Evolutionary conservation across 2,329 filamentous ascomycete species (phyloP), one percentile per base, ranked within the genome.

Genomic region (Monilinia aucupariae): DNA sequence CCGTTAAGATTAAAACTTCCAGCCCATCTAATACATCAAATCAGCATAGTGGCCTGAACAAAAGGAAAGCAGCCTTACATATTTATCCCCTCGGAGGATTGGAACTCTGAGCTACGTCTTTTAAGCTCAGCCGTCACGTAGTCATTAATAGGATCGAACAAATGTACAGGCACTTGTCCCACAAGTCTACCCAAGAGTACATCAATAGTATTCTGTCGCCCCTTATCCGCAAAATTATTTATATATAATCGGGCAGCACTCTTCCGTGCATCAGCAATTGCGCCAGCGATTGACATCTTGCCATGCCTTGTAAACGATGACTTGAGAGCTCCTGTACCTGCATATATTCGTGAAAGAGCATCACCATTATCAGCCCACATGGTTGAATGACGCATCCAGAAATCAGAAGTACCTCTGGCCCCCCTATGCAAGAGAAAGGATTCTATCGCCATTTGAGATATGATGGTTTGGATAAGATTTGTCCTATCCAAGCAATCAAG

Each of bases 341-440:
- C 94, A 74, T 99, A 99, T 32, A 97, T 97, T 72, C 91, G 91
- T 15, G 92, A 97, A 54, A 99, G 77, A 7, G 90, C 89, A 77
- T 99, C 94, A 27, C 94, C 94, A 72, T 97, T 97, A 75, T 99
- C 94, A 41, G 94, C 94, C 94, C 94, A 99, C 1, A 99, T 81
- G 65, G 86, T 94, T 10, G 91, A 92, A 77, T 99, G 94, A 55
- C 91, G 83, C 77, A 91, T 88, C 89, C 92, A 96, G 71, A 97
- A 92, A 72, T 97, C 92, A 0, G 87, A 83, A 12, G 82, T 81
- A 0, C 90, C 87, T 65, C 80, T 81, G 67, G 91, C 85, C 32
- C 82, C 83, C 65, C 88, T 82, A 68, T 96, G 91, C 17, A 78
- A 77, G 4, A 99, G 78, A 70, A 97, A 97, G 0, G 87, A 81